These are phyloP conservation scores for Ogataea degrootiae DNA, from an alignment of 805 yeast genomes.

Conservation along the genomic window DNA sequence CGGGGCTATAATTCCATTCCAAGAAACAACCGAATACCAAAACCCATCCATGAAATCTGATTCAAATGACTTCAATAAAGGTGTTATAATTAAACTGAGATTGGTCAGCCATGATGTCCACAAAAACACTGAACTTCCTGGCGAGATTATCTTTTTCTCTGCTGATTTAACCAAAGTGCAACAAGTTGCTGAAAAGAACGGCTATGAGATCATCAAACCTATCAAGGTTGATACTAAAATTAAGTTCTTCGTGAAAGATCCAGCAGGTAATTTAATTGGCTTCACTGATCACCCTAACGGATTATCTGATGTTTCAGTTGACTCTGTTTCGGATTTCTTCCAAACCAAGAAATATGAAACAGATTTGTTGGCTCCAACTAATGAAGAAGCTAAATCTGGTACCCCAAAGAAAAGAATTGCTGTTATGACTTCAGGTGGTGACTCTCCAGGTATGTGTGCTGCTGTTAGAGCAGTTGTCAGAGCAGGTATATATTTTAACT, in stretches of 20 bases:
- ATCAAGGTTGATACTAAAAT: conserved; percentile 10
- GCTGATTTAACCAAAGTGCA: conserved; percentile 30
- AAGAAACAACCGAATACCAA: conserved; percentile 29
- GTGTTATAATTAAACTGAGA: conserved; percentile 45
- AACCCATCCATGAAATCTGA: conserved; percentile 14
- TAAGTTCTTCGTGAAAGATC: conserved; percentile 46
- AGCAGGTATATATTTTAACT: conserved; percentile 79
- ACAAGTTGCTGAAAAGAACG: conserved; percentile 16
- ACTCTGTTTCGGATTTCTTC: conserved; percentile 5
- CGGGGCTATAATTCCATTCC: conserved; percentile 30
- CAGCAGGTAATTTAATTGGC: conserved; percentile 58
- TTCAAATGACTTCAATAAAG: conserved; percentile 26
- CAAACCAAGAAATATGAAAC: neutral
- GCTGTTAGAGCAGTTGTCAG: conserved; percentile 94
- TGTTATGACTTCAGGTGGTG: conserved; percentile 98
- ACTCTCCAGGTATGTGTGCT: conserved; percentile 98
- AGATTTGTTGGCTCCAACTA: neutral
- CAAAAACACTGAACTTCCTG: conserved; percentile 30
- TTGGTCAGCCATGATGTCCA: conserved; percentile 34
- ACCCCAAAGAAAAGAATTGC: conserved; percentile 48
- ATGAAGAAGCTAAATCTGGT: neutral
- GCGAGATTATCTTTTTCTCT: conserved; percentile 37
- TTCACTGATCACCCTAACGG: conserved; percentile 46
- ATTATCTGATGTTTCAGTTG: conserved; percentile 19
- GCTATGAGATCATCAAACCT: conserved; percentile 15